Base-by-base conservation (phyloP, 2,329 filamentous ascomycete species). In the Pseudogymnoascus sp. region DNA sequence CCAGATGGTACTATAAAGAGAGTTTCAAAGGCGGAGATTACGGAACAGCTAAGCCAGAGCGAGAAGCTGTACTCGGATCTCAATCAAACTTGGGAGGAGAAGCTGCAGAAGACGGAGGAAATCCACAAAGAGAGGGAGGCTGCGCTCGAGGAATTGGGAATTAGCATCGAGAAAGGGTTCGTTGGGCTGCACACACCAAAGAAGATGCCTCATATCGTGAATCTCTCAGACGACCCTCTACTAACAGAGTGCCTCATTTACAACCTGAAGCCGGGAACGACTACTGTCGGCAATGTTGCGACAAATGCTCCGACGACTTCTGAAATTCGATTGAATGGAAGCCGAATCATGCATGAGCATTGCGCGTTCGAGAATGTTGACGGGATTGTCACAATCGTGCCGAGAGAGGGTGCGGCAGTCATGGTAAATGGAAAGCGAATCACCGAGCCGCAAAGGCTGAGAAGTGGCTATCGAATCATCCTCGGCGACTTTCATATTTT, bases 1-100 rank as follows among this genome's bases (percentile, higher is more conserved):
- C 70, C 89, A 0, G 95, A 97, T 73, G 95, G 95, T 10, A 83
- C 85, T 0, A 81, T 96, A 68, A 97, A 96, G 78, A 96, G 96
- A 74, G 95, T 99, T 38, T 97, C 93, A 61, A 99, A 99, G 75
- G 95, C 95, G 2, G 95, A 99, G 73, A 99, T 99, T 74, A 91
- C 92, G 5, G 95, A 99, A 74, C 96, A 99, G 75, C 81, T 99
- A 26, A 93, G 88, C 70, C 95, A 97, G 74, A 96, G 91, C 67
- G 95, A 99, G 77, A 99, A 99, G 77, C 83, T 99, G 19, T 90
- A 97, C 72, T 88, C 89, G 60, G 95, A 99, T 74, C 84, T 99
- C 62, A 99, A 99, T 72, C 93, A 99, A 77, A 99, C 95, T 0
- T 99, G 95, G 95, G 95, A 99, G 77, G 86, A 99, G 77, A 97